Evolutionary conservation across 1,284 basidiomycete genomes (phyloP), one percentile per base, ranked within the genome.

Genomic region (Hemileia vastatrix): DNA sequence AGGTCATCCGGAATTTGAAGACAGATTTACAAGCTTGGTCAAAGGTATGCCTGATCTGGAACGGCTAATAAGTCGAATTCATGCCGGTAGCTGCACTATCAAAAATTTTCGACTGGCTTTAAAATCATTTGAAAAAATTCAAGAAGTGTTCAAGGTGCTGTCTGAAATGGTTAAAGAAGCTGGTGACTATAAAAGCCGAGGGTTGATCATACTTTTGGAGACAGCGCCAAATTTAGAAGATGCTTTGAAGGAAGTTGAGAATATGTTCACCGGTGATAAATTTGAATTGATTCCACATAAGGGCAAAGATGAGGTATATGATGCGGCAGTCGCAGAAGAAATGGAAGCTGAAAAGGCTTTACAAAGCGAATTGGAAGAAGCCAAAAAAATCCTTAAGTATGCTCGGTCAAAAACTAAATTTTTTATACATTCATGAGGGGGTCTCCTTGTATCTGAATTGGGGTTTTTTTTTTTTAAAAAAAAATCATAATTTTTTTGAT

Each of bases 31-130:
- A 19, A 81, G 82, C 53, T 77, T 90, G 23, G 84, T 83, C 5
- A 91, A 88, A 74, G 84, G 86, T 18, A 77, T 95, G 9, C 91
- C 92, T 6, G 93, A 97, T 76, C 82, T 97, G 3, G 93, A 97
- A 75, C 87, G 93, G 27, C 84, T 94, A 63, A 85, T 97, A 3
- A 91, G 90, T 6, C 86, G 93, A 44, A 87, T 96, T 60, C 93
- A 96, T 71, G 91, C 92, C 4, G 89, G 87, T 71, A 88, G 85
- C 58, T 88, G 89, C 76, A 86, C 83, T 74, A 84, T 92, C 65
- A 83, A 81, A 67, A 90, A 94, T 70, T 96, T 96, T 27, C 44
- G 49, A 4, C 50, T 55, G 57, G 61, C 55, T 5, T 57, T 57
- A 23, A 67, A 91, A 88, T 81, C 86, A 2, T 94, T 95, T 76